These are phyloP conservation scores for Syzygium oleosum DNA, from an alignment of 345 rosid genomes.

Conservation along the genomic window DNA sequence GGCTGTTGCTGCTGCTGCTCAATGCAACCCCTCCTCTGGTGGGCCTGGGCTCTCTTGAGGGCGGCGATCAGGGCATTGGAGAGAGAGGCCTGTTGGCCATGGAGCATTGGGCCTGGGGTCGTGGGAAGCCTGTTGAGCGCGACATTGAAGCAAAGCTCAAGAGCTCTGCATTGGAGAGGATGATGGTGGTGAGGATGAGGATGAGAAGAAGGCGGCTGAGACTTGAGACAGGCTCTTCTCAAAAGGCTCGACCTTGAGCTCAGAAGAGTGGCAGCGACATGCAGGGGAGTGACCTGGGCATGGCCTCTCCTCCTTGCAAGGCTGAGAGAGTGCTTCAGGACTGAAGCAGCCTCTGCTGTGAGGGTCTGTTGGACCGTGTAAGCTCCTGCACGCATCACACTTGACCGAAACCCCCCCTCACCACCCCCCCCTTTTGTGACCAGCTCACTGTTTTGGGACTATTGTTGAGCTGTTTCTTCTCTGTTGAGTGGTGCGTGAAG, in stretches of 20 bases:
- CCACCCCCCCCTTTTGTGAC: conserved; percentile 20
- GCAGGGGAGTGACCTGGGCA: conserved; percentile 91
- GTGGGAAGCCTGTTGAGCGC: conserved; percentile 49
- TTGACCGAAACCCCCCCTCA: conserved; percentile 46
- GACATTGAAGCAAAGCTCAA: conserved; percentile 56
- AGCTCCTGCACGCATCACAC: conserved; percentile 90
- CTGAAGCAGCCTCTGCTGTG: conserved; percentile 96
- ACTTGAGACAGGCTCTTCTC: conserved; percentile 41
- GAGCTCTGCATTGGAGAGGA: conserved; percentile 46
- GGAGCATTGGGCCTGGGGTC: conserved; percentile 29
- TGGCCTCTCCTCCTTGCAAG: conserved; percentile 88
- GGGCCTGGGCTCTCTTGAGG: conserved; percentile 45
- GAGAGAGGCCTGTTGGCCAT: conserved; percentile 28
- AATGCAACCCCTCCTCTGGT: conserved; percentile 40
- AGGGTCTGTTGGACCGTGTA: conserved; percentile 95
- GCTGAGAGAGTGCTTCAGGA: conserved; percentile 83
- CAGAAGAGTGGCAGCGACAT: conserved; percentile 43
- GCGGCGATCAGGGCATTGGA: conserved; percentile 51
- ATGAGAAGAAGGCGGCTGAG: conserved; percentile 22
- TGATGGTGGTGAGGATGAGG: conserved; percentile 10
- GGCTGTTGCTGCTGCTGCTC: conserved; percentile 53
- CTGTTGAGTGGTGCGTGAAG: background rate
- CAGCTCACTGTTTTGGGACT: background rate
- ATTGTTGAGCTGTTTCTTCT: background rate
- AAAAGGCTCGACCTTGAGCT: conserved; percentile 33